phyloP scores from a whole-genome alignment of 1,139 yeast species.

The Taiozyma sp. region DNA sequence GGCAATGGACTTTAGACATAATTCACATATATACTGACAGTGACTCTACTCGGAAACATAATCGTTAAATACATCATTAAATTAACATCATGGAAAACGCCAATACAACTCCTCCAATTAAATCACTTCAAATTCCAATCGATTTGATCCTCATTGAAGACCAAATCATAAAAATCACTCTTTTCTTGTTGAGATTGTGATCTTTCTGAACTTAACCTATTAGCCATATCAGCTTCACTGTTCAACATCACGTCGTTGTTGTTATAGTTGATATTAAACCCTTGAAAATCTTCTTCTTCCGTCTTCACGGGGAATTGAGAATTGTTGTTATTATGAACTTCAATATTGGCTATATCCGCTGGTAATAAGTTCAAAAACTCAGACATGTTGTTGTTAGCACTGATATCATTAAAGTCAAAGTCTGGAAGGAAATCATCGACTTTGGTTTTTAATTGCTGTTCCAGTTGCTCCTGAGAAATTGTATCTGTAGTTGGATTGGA shows the following conservation, averaged over 20 bases:
- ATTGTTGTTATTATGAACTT: neutral
- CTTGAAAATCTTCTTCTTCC: neutral
- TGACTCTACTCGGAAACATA: neutral
- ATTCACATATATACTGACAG: too few species aligned
- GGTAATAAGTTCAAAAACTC: constrained; percentile 21
- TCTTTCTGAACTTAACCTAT: neutral
- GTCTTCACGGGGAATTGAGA: constrained; percentile 2
- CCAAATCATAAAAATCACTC: constrained; percentile 32
- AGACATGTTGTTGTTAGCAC: constrained; percentile 18
- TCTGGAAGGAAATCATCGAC: constrained; percentile 16
- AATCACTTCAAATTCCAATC: constrained; percentile 1
- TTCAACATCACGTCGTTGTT: neutral
- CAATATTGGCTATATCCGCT: constrained; percentile 19
- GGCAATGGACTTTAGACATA: too few species aligned
- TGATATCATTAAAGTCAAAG: constrained; percentile 21
- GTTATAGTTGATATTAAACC: neutral
- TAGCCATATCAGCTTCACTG: neutral
- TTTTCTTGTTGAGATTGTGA: neutral
- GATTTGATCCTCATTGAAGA: constrained; percentile 30
- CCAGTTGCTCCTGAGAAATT: neutral
- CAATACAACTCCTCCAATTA: neutral
- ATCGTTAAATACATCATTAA: neutral
- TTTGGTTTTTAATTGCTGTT: neutral
- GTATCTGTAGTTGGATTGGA: neutral
- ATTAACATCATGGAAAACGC: neutral